Base-by-base conservation (phyloP, 306 rosid genomes). In the Cajanus cajan region DNA sequence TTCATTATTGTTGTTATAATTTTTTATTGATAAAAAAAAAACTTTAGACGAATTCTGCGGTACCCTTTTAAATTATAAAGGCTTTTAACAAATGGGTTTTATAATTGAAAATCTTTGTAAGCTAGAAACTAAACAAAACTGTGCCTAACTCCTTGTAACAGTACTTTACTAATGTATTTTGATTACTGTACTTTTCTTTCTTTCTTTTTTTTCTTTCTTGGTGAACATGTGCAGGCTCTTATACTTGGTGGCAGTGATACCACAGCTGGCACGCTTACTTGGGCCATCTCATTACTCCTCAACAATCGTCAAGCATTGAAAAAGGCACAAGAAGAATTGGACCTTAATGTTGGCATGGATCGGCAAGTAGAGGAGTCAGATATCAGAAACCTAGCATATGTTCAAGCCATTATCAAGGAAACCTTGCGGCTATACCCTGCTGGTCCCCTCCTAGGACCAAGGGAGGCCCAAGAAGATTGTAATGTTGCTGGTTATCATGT, bases 211-310 rank as follows among this genome's bases (percentile, higher is more conserved):
- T 0, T 13, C 33, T 6, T 24, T 47, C 0, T 8, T 0, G 18
- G 44, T 13, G 31, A 80, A 21, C 22, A 5, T 7, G 11, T 16
- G 78, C 25, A 86, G 90, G 83, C 85, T 7, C 44, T 90, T 50
- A 82, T 90, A 43, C 74, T 89, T 14, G 96, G 90, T 24, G 96
- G 89, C 6, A 75, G 84, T 54, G 89, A 90, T 63, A 85, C 89
- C 14, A 76, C 82, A 31, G 68, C 84, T 4, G 87, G 86, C 4
- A 86, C 90, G 0, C 77, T 87, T 36, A 84, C 86, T 4, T 89
- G 91, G 91, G 89, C 89, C 5, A 80, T 90, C 77, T 89, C 89
- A 2, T 68, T 90, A 40, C 90, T 89, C 22, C 78, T 91, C 22
- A 86, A 89, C 74, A 87, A 86, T 37, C 76, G 33, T 4, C 63